Base-by-base conservation (phyloP, 2,329 filamentous ascomycete genomes). In the Annulohypoxylon truncatum region DNA sequence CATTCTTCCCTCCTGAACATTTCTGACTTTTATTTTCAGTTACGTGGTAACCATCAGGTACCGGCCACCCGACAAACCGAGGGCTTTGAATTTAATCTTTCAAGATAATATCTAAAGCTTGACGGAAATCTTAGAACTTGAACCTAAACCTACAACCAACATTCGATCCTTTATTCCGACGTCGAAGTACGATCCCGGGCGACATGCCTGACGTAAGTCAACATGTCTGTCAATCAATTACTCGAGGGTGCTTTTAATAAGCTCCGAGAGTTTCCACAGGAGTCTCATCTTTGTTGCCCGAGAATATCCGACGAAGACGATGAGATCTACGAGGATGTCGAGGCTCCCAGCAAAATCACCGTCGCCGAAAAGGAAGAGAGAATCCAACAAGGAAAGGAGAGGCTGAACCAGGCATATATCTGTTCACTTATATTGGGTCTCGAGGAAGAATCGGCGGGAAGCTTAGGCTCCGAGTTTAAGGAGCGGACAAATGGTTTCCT, bases 341-440 rank as follows among this genome's bases (percentile, higher is more conserved):
- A 81, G 44, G 76, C 79, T 4, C 79, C 80, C 2, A 83, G 85
- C 13, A 78, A 81, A 40, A 79, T 88, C 38, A 82, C 83, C 6
- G 69, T 73, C 15, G 82, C 82, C 7, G 82, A 86, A 68, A 89
- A 88, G 74, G 75, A 80, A 51, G 73, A 79, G 42, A 81, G 85
- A 6, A 86, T 92, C 18, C 74, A 83, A 53, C 82, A 89, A 61
- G 85, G 84, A 12, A 81, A 84, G 31, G 75, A 79, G 7, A 84
- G 91, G 29, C 82, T 89, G 64, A 82, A 89, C 66, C 83, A 87
- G 29, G 89, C 90, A 53, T 88, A 92, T 68, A 88, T 87, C 74
- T 91, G 88, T 64, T 89, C 90, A 67, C 82, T 92, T 42, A 85
- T 94, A 12, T 83, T 93, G 59, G 91, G 90, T 15, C 88, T 92